A percentile compares a stretch with the other conserved stretches of the same genome.
Conservation (phyloP, 208 protist species). For the Endotrypanum monterogeii region DNA sequence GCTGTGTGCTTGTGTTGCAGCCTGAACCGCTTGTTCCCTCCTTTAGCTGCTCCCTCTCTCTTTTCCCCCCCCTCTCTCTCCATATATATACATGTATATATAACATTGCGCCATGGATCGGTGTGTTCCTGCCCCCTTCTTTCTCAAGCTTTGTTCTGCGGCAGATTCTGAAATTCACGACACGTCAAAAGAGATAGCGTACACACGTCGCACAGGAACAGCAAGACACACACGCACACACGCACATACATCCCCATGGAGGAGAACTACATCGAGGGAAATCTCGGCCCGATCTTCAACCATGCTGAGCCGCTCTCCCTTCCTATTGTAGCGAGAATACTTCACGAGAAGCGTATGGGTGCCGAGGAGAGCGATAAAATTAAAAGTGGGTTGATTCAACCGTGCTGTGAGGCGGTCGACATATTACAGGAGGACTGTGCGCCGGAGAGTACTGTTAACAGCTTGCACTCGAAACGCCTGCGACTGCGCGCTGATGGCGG, state of each 20-base stretch:
- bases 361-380: conserved; percentile 31
- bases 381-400: conserved; percentile 39
- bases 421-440: conserved; percentile 69
- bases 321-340: conserved; percentile 58
- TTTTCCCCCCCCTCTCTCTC: neutral
- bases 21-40: neutral
- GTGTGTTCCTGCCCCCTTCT: no score
- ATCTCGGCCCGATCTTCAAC: conserved; percentile 74
- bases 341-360: conserved; percentile 45
- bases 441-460: conserved; percentile 26
- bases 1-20: neutral
- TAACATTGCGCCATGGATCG: no score
- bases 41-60: neutral
- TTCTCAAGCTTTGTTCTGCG: no score
- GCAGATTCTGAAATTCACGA: no score
- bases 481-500: conserved; percentile 33
- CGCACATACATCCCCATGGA: conserved; percentile 26
- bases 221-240: neutral
- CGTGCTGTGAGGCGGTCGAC: conserved; percentile 57
- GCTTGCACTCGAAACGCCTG: conserved; percentile 37
- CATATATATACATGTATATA: no score
- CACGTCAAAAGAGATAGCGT: neutral
- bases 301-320: conserved; percentile 73
- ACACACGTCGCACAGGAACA: neutral
- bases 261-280: conserved; percentile 80